Base-by-base conservation (phyloP, 1,139 yeast genomes). In the Geotrichum europaeum region DNA sequence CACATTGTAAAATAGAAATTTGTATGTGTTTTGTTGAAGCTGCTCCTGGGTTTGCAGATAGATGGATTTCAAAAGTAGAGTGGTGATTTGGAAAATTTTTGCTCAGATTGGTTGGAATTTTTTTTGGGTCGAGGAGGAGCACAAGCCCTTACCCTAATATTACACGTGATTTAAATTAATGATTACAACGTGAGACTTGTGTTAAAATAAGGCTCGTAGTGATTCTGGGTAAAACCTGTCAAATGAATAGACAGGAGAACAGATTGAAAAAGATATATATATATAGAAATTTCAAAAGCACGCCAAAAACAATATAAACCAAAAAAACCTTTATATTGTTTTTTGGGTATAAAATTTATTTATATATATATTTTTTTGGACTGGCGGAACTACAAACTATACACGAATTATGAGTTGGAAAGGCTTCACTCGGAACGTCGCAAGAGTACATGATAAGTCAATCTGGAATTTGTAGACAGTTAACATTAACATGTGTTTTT, bases 341-440 rank as follows among this genome's bases (percentile, higher is more conserved):
- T 9, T 28, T 28, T 20, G 1, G 34, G 6, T n/a, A 50, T 50
- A n/a, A 20, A 47, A 50, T 50, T 50, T 50, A 24, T 51, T 10
- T 7, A 28, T 28, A 3, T 24, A 3, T 24, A 3, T 5, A 24
- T 28, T 5, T 7, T 28, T 28, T 28, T 28, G 32, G 32, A 28
- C 32, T 28, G 3, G 32, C 32, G 4, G 4, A 28, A 4, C 2
- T 28, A 28, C 32, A 28, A 28, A 9, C 32, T 28, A 5, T 28
- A 7, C 32, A 28, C 32, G 9, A 28, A 28, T 28, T 43, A 91
- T 91, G 97, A 87, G 96, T 75, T 90, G 94, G 79, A 92, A 92
- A 75, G 99, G 99, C 56, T 78, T 92, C 69, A 88, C 89, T 66
- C 92, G 91, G 77, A 85, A 96, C 32, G 79, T 91, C 64, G 84